These are phyloP conservation scores for Magnaporthiopsis poae DNA, from an alignment of 2,329 filamentous ascomycete species.

Conservation along the genomic window DNA sequence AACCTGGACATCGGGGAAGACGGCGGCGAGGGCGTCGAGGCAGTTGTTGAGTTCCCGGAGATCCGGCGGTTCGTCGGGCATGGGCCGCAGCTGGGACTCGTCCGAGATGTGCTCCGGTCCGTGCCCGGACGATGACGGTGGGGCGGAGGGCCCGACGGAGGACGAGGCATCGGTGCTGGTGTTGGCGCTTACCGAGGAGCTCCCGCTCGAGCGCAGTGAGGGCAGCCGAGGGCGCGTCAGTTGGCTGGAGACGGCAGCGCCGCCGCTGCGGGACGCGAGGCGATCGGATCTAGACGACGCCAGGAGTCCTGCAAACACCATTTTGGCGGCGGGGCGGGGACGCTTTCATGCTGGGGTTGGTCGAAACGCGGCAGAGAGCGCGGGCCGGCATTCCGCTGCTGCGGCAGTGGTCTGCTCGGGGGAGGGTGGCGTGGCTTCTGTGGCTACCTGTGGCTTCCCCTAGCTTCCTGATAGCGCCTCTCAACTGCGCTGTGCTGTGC, in stretches of 20 bases:
- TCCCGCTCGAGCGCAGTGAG: conserved; percentile 3
- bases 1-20: conserved; percentile 73
- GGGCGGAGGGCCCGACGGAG: conserved; percentile 7
- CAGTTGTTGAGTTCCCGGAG: conserved; percentile 60
- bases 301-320: conserved; percentile 7
- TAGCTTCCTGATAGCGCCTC: too few relatives aligned
- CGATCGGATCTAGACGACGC: conserved; percentile 3
- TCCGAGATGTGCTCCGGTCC: conserved; percentile 41
- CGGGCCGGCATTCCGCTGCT: not conserved
- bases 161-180: not conserved
- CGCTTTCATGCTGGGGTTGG: conserved; percentile 1
- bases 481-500: not conserved
- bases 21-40: conserved; percentile 56
- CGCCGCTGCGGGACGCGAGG: conserved; percentile 4
- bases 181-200: not conserved
- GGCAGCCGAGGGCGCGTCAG: conserved; percentile 13
- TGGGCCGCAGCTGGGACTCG: conserved; percentile 41
- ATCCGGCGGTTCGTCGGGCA: conserved; percentile 46
- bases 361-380: not conserved
- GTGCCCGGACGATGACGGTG: not conserved
- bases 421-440: not conserved
- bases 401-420: not conserved
- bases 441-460: not conserved
- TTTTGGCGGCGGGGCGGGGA: conserved; percentile 4
- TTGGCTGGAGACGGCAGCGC: conserved; percentile 4